Percentiles rank a stretch among this genome's conserved stretches.
phyloP scores from a whole-genome alignment of 306 rosid genomes.

The Sicyos baderoa region DNA sequence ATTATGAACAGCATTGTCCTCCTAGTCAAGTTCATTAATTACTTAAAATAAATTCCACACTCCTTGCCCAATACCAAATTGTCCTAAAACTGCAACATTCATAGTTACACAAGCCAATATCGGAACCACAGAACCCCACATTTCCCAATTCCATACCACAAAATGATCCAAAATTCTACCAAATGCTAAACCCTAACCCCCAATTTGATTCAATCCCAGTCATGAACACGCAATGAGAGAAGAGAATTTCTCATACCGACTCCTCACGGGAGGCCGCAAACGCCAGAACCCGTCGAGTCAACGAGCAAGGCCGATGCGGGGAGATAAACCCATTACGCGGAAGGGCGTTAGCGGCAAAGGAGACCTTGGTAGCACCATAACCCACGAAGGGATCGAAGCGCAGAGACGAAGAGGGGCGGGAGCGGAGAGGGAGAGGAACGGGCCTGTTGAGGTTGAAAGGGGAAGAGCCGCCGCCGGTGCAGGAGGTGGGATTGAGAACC shows the following conservation, averaged over 20 bases:
- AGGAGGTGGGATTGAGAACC: slow-evolving; percentile 49
- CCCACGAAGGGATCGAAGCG: slow-evolving; percentile 41
- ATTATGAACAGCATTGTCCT: not conserved
- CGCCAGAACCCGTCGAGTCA: slow-evolving; percentile 31
- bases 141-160: not conserved
- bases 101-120: not conserved
- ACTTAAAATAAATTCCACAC: not conserved
- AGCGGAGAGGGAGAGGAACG: slow-evolving; percentile 14
- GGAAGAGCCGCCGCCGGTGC: slow-evolving; percentile 13
- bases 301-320: slow-evolving; percentile 25
- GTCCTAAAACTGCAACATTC: not conserved
- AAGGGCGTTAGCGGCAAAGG: slow-evolving; percentile 16
- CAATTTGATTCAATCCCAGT: not conserved
- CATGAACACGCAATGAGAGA: not conserved
- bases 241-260: slow-evolving; percentile 38
- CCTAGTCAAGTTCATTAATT: not conserved
- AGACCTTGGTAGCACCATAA: slow-evolving; percentile 27
- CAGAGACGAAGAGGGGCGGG: slow-evolving; percentile 17
- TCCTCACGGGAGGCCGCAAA: slow-evolving; percentile 53
- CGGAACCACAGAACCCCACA: not conserved
- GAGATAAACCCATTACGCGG: slow-evolving; percentile 24
- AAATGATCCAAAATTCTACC: not conserved
- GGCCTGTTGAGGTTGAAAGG: slow-evolving; percentile 22
- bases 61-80: not conserved
- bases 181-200: not conserved